Conservation (phyloP, 495 filamentous ascomycete species). For the Xylaria curta region DNA sequence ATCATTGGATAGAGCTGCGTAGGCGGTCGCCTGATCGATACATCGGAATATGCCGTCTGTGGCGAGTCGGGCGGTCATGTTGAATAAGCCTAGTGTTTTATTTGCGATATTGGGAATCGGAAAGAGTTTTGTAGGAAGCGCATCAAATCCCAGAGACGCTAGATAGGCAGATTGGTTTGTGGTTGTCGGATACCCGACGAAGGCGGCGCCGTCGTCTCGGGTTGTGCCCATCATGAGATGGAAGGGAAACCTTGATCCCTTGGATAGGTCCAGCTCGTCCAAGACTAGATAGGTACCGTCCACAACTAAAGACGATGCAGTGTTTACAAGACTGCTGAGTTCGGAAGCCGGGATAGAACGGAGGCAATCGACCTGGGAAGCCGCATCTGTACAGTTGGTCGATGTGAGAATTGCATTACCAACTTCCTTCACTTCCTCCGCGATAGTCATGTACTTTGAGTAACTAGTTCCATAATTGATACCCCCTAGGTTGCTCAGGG, state of each 20-base stretch:
- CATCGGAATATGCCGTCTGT: constrained; percentile 61
- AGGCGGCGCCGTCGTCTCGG: constrained; percentile 57
- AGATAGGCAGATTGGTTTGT: constrained; percentile 46
- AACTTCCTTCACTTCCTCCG: constrained; percentile 43
- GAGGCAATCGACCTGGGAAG: constrained; percentile 56
- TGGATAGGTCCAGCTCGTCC: constrained; percentile 39
- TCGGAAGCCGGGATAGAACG: constrained; percentile 45
- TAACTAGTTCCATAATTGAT: constrained; percentile 53
- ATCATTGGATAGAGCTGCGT: constrained; percentile 38
- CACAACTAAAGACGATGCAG: constrained; percentile 50
- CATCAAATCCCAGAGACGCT: constrained; percentile 45
- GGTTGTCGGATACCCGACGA: constrained; percentile 49
- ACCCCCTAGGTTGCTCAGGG: constrained; percentile 56
- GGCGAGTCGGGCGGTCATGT: constrained; percentile 48
- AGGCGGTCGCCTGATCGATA: constrained; percentile 55
- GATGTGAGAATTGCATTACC: constrained; percentile 51
- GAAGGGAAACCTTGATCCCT: constrained; percentile 39
- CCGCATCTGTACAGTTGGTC: constrained; percentile 49
- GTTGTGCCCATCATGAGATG: constrained; percentile 55
- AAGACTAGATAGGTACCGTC: constrained; percentile 55
- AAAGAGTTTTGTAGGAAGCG: constrained; percentile 46
- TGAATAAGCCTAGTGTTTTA: constrained; percentile 52
- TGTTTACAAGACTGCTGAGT: constrained; percentile 35
- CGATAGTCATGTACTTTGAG: constrained; percentile 55
- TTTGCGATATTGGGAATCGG: constrained; percentile 45